phyloP scores from a whole-genome alignment of 1,284 basidiomycete genomes.

The Leccinum laetum region DNA sequence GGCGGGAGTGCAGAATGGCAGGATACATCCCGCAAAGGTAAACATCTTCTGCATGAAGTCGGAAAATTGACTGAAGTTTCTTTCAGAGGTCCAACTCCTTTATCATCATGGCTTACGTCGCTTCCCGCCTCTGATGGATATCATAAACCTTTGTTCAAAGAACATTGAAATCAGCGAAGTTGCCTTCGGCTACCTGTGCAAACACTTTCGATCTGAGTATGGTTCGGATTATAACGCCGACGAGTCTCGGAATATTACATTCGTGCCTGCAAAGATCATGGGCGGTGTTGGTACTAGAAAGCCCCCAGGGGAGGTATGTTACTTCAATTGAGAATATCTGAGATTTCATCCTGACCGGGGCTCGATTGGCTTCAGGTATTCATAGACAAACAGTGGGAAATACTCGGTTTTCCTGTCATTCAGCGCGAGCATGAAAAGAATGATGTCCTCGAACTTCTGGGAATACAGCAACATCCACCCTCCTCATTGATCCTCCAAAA shows the following conservation, averaged over 20 bases:
- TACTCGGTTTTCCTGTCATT: constrained; percentile 72
- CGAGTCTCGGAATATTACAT: constrained; percentile 58
- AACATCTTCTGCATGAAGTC: neutral
- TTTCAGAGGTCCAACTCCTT: no score
- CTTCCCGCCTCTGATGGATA: constrained; percentile 37
- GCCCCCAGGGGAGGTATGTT: constrained; percentile 58
- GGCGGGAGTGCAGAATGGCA: constrained; percentile 58
- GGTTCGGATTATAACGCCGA: constrained; percentile 51
- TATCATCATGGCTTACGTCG: no score
- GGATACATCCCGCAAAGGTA: constrained; percentile 18
- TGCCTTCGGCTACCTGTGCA: constrained; percentile 76
- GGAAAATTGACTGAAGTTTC: neutral
- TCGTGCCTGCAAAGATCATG: constrained; percentile 71
- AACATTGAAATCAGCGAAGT: constrained; percentile 44
- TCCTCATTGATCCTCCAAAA: constrained; percentile 58
- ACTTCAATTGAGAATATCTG: neutral
- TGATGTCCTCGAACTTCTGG: constrained; percentile 54
- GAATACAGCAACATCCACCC: constrained; percentile 73
- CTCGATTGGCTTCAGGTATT: constrained; percentile 54
- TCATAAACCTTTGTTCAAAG: constrained; percentile 64
- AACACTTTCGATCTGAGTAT: constrained; percentile 65
- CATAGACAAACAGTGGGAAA: constrained; percentile 64
- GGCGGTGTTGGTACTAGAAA: constrained; percentile 49
- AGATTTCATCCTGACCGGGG: neutral
- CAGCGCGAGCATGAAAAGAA: constrained; percentile 47